These are phyloP conservation scores for Teratosphaeria zuluensis DNA, from an alignment of 2,329 filamentous ascomycete genomes.

Conservation along the genomic window DNA sequence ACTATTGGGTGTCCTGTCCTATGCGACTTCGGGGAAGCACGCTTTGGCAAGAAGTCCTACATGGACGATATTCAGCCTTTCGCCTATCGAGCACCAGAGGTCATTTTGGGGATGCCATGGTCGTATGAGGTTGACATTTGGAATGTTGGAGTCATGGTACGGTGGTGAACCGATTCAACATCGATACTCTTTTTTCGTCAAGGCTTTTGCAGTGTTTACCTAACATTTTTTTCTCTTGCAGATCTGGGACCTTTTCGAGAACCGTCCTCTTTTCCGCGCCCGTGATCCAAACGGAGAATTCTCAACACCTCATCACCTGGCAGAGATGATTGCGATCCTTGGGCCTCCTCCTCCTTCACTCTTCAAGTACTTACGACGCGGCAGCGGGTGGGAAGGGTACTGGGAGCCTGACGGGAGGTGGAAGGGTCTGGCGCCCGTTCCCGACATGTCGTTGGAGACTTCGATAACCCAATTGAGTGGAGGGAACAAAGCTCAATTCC, in stretches of 20 bases:
- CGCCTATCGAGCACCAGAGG: not conserved
- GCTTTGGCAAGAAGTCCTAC: not conserved
- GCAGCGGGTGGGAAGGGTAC: constrained; percentile 3
- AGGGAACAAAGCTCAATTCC: constrained; percentile 25
- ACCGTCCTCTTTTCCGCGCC: constrained; percentile 13
- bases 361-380: constrained; percentile 5
- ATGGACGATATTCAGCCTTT: constrained; percentile 1
- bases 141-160: not conserved
- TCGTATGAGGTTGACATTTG: not conserved
- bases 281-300: not conserved
- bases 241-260: constrained; percentile 6
- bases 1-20: not conserved
- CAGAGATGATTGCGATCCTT: constrained; percentile 11
- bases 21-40: constrained; percentile 1
- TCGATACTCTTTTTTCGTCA: constrained; percentile 1
- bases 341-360: constrained; percentile 15
- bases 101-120: not conserved
- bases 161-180: not conserved
- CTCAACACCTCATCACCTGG: constrained; percentile 1
- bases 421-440: constrained; percentile 1
- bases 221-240: not conserved
- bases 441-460: constrained; percentile 7
- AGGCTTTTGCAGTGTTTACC: constrained; percentile 1
- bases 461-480: constrained; percentile 10
- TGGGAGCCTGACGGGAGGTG: constrained; percentile 4